Evolutionary conservation across 2,329 filamentous ascomycete species (phyloP).

Genomic region (Xylaria sp.): DNA sequence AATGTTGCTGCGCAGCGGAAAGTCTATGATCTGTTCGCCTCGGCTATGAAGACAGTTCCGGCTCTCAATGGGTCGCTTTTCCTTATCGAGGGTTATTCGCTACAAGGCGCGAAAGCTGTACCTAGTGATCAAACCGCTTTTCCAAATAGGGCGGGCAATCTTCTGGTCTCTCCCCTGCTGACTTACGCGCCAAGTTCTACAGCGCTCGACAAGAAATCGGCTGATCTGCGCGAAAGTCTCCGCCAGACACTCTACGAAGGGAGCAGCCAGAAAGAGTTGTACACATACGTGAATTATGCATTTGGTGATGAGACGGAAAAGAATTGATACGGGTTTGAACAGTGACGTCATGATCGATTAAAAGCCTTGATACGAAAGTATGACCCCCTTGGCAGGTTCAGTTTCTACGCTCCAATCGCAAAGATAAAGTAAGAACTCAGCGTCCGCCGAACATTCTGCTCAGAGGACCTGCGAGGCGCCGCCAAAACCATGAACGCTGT

Average conservation of each 20-base stretch:
- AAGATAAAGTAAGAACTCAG: not conserved
- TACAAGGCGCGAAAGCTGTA: slow-evolving; percentile 40
- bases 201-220: slow-evolving; percentile 44
- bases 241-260: slow-evolving; percentile 44
- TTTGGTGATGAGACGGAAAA: slow-evolving; percentile 46
- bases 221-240: slow-evolving; percentile 45
- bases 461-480: too few relatives aligned
- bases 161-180: slow-evolving; percentile 45
- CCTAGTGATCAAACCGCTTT: slow-evolving; percentile 38
- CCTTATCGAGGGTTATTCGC: slow-evolving; percentile 42
- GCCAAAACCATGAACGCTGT: too few relatives aligned
- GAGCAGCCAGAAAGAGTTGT: slow-evolving; percentile 40
- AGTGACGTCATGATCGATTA: slow-evolving; percentile 53
- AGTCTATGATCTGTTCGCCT: slow-evolving; percentile 53
- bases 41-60: slow-evolving; percentile 48
- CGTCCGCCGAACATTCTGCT: too few relatives aligned
- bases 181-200: slow-evolving; percentile 45
- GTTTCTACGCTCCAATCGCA: slow-evolving; percentile 47
- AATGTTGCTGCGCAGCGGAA: slow-evolving; percentile 51
- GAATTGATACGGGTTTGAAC: slow-evolving; percentile 53
- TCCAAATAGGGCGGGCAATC: slow-evolving; percentile 34
- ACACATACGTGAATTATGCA: slow-evolving; percentile 53
- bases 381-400: slow-evolving; percentile 50
- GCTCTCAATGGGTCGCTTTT: slow-evolving; percentile 46
- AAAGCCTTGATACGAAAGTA: slow-evolving; percentile 52